Base-by-base conservation (phyloP, 2,329 filamentous ascomycete genomes). In the Talaromyces piceae region DNA sequence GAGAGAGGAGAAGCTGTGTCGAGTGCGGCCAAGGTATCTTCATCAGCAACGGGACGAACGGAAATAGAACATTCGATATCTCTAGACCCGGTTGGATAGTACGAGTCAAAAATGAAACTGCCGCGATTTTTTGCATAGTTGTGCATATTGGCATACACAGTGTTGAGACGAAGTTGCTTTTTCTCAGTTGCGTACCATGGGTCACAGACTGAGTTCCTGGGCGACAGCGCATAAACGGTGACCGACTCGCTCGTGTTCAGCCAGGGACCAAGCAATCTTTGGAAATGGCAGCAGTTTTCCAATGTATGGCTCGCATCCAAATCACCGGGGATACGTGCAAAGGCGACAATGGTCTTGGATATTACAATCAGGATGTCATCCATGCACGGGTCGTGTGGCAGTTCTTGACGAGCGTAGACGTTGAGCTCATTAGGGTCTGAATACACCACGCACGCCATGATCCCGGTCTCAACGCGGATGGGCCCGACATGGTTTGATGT, bases 291-390 rank as follows among this genome's bases (percentile, higher is more conserved):
- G 23, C 45, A 44, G 6, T 16, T n/a, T 4, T 41, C 6, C 5
- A 16, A 6, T 2, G 41, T 25, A 3, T 20, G 6, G 9, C 25
- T 12, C 4, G 20, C 3, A 11, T 45, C 27, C 13, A 6, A 23
- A 6, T 20, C 13, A 2, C 2, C 23, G 4, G 43, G 41, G 5
- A 51, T 41, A 0, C 49, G 49, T 2, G 20, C 49, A 16, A 51
- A 46, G 2, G 28, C 23, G 4, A 51, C 27, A 4, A 37, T 37
- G 6, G 22, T 37, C 2, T 44, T 33, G 3, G 41, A 45, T 6
- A 51, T 51, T n/a, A 51, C 18, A 4, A 51, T 25, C 5, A 45
- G 13, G 4, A 51, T 45, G 12, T 51, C 49, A 8, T 51, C 49
- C 3, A 41, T 16, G 26, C 25, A 51, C 1, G 16, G 43, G 2